A percentile compares a stretch with the other conserved stretches of the same genome.
Conservation (phyloP, 306 rosid species). For the Cicer bijugum region DNA sequence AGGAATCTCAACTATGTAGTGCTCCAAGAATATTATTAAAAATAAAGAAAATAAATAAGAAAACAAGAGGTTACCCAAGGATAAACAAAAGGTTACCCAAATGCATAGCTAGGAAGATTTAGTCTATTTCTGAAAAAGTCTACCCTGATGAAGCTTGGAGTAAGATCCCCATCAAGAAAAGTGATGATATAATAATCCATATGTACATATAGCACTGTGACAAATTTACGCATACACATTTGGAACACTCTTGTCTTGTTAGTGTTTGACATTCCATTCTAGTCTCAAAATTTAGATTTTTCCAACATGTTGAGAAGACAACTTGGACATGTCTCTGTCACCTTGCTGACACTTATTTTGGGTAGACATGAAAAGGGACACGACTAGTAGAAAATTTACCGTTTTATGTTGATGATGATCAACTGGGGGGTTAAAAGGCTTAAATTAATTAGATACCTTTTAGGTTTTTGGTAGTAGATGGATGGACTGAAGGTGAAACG, state of each 20-base stretch:
- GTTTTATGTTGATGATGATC: background rate
- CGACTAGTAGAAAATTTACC: no score
- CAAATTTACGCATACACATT: constrained; percentile 12
- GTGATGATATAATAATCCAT: background rate
- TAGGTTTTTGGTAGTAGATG: background rate
- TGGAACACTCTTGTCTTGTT: background rate
- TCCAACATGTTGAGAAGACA: background rate
- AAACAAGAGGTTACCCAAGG: background rate
- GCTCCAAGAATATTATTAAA: background rate
- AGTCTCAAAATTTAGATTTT: background rate
- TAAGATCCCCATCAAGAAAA: background rate
- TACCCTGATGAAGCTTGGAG: background rate
- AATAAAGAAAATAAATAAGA: background rate
- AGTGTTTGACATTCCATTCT: background rate
- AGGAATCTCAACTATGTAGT: background rate
- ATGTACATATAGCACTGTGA: background rate
- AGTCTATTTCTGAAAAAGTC: background rate
- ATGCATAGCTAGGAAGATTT: background rate
- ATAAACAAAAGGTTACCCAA: no score
- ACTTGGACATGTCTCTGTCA: background rate
- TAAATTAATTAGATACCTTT: no score
- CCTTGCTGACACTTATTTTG: background rate
- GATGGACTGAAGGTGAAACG: background rate
- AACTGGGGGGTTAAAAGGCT: background rate
- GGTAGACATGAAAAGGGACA: background rate